Base-by-base conservation (phyloP, 177 flowering plant species). In the Vitis hybrid region DNA sequence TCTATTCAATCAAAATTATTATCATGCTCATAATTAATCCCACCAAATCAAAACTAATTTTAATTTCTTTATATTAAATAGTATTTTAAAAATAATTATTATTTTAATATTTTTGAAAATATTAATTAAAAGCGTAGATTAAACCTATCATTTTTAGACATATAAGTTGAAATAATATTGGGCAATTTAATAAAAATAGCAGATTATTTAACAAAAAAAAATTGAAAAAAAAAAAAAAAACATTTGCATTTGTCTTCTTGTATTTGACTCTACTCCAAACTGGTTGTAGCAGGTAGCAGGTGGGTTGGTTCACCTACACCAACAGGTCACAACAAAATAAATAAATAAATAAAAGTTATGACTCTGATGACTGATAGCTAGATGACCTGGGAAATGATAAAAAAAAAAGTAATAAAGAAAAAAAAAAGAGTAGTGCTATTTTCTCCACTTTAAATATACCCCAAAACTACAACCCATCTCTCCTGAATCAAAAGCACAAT, bases 231-330 rank as follows among this genome's bases (percentile, higher is more conserved):
- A 34, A 34, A 21, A 21, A 2, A 23, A 23, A 23, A 23, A 23
- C 45, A 17, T 26, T 40, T 60, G 51, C 34, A 10, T 49, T 8
- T 59, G 18, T 59, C 17, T 52, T 48, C 57, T 19, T 59, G 70
- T 58, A 19, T 48, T 69, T 52, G 48, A 50, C 56, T n/a, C 11
- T 12, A 50, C 64, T 17, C 1, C 15, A 60, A 17, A 40, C 75
- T 52, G 66, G 67, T 55, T 60, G 67, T 62, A 73, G 67, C 68
- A 73, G 66, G 68, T 68, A 30, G 32, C 62, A 67, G 62, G 71
- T 60, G 26, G 74, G 68, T 48, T 18, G 18, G 63, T 56, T 57
- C 19, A 71, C 74, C 62, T 68, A 57, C 74, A 56, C 13, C 57
- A 64, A 10, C 58, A 40, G 60, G 68, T 64, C 17, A 55, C 30